These are phyloP conservation scores for Orbilia ellipsospora DNA, from an alignment of 2,329 filamentous ascomycete species.

Conservation along the genomic window DNA sequence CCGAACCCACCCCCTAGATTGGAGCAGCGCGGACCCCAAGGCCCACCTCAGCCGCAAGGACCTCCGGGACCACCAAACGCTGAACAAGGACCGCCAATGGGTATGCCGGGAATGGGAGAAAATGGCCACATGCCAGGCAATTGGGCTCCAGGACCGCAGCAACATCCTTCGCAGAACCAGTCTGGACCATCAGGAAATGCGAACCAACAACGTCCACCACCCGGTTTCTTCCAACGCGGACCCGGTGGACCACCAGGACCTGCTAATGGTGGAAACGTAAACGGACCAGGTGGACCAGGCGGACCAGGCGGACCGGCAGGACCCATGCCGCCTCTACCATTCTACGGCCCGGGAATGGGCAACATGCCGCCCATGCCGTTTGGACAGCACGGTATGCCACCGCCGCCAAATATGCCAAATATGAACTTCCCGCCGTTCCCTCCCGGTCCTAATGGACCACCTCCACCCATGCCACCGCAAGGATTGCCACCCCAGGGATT, in stretches of 20 bases:
- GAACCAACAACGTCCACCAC: conserved; percentile 46
- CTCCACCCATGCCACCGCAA: conserved; percentile 37
- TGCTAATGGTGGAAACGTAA: conserved; percentile 47
- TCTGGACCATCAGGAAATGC: conserved; percentile 29
- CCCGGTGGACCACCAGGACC: conserved; percentile 46
- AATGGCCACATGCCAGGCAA: conserved; percentile 47
- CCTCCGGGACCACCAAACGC: conserved; percentile 25
- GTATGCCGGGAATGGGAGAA: conserved; percentile 49
- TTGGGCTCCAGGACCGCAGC: conserved; percentile 46
- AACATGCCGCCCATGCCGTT: conserved; percentile 53
- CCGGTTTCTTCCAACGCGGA: conserved; percentile 48
- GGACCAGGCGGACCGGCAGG: conserved; percentile 32
- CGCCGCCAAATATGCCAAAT: conserved; percentile 49
- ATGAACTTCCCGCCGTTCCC: conserved; percentile 48
- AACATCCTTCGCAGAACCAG: conserved; percentile 37
- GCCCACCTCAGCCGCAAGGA: conserved; percentile 40
- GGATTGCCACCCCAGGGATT: conserved; percentile 14
- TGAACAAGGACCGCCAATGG: conserved; percentile 52
- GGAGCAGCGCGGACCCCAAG: conserved; percentile 45
- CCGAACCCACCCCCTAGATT: conserved; percentile 48
- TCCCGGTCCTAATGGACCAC: conserved; percentile 24
- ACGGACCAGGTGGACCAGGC: conserved; percentile 36
- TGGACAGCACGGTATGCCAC: conserved; percentile 52
- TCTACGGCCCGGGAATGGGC: conserved; percentile 45
- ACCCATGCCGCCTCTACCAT: conserved; percentile 53